A percentile compares a stretch with the other conserved stretches of the same genome.
Conservation (phyloP, 2,329 filamentous ascomycete species). For the Chaetomiaceae sp. region DNA sequence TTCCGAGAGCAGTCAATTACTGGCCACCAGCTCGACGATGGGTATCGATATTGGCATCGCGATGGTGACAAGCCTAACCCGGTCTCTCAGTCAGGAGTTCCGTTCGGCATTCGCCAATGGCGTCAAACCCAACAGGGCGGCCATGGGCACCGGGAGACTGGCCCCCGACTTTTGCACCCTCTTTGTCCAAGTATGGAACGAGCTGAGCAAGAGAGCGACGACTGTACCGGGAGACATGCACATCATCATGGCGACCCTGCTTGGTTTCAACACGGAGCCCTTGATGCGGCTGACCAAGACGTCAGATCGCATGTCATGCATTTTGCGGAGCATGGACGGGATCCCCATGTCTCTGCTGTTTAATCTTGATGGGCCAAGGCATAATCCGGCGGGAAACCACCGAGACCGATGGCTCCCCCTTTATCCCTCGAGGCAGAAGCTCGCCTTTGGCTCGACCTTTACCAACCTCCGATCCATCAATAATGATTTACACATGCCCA, state of each 20-base stretch:
- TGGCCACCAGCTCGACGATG: conserved; percentile 3
- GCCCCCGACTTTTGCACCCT: conserved; percentile 21
- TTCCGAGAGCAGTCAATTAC: neutral
- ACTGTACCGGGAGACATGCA: conserved; percentile 21
- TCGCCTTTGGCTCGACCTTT: conserved; percentile 17
- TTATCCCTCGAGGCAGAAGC: conserved; percentile 17
- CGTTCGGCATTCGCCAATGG: conserved; percentile 19
- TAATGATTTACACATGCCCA: conserved; percentile 19
- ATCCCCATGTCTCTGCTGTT: conserved; percentile 23
- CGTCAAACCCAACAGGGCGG: conserved; percentile 15
- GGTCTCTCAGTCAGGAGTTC: conserved; percentile 17
- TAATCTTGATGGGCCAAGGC: conserved; percentile 18
- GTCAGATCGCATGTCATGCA: conserved; percentile 20
- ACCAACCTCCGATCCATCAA: conserved; percentile 18
- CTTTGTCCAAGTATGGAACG: conserved; percentile 23
- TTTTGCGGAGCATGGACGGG: conserved; percentile 21
- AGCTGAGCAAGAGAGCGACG: conserved; percentile 19
- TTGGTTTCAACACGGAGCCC: conserved; percentile 20
- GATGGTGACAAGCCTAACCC: conserved; percentile 16
- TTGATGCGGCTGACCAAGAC: conserved; percentile 18
- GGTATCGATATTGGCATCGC: conserved; percentile 8
- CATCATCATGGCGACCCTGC: conserved; percentile 20
- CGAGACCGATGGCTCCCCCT: conserved; percentile 22
- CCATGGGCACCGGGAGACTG: conserved; percentile 9
- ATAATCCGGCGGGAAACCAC: conserved; percentile 16